Percentiles rank a stretch among this genome's conserved stretches.
These are phyloP conservation scores for Phytopythium kandeliae DNA, from an alignment of 352 stramenopile species.

Conservation along the genomic window DNA sequence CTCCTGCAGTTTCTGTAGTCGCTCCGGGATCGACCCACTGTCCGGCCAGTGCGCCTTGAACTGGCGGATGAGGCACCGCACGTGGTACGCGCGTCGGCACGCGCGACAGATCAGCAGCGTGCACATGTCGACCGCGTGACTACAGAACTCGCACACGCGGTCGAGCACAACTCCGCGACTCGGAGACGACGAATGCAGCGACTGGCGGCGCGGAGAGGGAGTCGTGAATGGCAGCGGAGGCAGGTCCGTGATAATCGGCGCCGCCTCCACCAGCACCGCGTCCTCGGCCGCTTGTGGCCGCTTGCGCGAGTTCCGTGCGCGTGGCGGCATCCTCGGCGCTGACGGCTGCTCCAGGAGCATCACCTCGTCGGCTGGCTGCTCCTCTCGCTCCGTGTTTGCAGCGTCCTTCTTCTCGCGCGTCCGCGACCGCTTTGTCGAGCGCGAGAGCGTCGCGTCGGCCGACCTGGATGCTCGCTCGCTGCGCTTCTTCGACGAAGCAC, in stretches of 20 bases:
- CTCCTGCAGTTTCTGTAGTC: constrained; percentile 25
- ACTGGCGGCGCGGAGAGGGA: constrained; percentile 1
- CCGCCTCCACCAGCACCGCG: not conserved
- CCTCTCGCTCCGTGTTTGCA: not conserved
- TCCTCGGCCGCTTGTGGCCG: not conserved
- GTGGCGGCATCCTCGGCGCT: not conserved
- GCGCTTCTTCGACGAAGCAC: constrained; percentile 1
- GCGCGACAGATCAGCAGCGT: constrained; percentile 28
- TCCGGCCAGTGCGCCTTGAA: constrained; percentile 26
- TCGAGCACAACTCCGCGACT: not conserved
- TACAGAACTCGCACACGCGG: constrained; percentile 43
- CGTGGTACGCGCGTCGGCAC: constrained; percentile 39
- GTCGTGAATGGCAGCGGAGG: constrained; percentile 28
- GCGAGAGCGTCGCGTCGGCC: not conserved
- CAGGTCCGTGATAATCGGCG: constrained; percentile 20
- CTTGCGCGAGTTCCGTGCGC: not conserved
- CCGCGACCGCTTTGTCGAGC: constrained; percentile 4
- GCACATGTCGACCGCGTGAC: constrained; percentile 23
- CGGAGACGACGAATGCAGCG: constrained; percentile 1
- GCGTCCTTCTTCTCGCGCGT: not conserved
- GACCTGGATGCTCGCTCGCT: not conserved
- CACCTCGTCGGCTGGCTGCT: not conserved
- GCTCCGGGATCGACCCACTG: constrained; percentile 19
- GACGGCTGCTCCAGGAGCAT: not conserved
- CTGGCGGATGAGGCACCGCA: constrained; percentile 27